A percentile compares a stretch with the other conserved stretches of the same genome.
These are phyloP conservation scores for Rhodotorula sp. DNA, from an alignment of 1,284 basidiomycete species.

Conservation along the genomic window DNA sequence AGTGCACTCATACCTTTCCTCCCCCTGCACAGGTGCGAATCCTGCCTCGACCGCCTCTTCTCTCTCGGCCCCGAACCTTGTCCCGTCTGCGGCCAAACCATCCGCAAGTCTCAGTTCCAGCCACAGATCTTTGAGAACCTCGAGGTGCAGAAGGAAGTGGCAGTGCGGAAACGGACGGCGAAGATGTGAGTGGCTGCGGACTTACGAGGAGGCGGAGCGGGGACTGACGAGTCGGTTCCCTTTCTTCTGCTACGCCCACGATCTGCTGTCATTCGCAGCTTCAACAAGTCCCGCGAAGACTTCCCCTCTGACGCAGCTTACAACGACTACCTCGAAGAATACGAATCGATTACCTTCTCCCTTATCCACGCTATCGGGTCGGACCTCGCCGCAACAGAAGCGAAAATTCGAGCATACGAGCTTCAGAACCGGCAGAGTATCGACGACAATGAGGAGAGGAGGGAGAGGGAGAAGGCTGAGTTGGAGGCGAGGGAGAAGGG, in stretches of 20 bases:
- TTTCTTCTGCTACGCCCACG: no score
- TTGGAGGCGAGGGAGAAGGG: slow-evolving; percentile 61
- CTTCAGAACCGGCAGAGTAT: slow-evolving; percentile 76
- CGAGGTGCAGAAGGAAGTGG: slow-evolving; percentile 92
- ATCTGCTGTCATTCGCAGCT: slow-evolving; percentile 61
- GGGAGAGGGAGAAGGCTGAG: slow-evolving; percentile 64
- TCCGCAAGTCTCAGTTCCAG: slow-evolving; percentile 89
- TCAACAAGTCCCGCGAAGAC: slow-evolving; percentile 89
- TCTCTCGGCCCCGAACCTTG: slow-evolving; percentile 95
- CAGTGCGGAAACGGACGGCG: slow-evolving; percentile 76
- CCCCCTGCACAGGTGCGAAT: slow-evolving; percentile 75
- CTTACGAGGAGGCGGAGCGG: background rate
- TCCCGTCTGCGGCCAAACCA: slow-evolving; percentile 84
- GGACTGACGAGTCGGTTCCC: no score
- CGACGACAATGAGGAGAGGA: slow-evolving; percentile 65
- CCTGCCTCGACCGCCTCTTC: slow-evolving; percentile 94
- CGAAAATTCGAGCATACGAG: slow-evolving; percentile 73
- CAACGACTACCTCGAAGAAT: slow-evolving; percentile 94
- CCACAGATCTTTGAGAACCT: slow-evolving; percentile 98
- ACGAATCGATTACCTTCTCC: slow-evolving; percentile 96
- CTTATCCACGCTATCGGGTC: slow-evolving; percentile 75
- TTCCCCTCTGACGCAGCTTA: slow-evolving; percentile 78
- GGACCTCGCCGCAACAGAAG: slow-evolving; percentile 79
- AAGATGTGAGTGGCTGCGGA: slow-evolving; percentile 62
- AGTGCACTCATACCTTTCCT: background rate